Base-by-base conservation (phyloP, 352 stramenopile genomes). In the Phytophthora kernoviae region DNA sequence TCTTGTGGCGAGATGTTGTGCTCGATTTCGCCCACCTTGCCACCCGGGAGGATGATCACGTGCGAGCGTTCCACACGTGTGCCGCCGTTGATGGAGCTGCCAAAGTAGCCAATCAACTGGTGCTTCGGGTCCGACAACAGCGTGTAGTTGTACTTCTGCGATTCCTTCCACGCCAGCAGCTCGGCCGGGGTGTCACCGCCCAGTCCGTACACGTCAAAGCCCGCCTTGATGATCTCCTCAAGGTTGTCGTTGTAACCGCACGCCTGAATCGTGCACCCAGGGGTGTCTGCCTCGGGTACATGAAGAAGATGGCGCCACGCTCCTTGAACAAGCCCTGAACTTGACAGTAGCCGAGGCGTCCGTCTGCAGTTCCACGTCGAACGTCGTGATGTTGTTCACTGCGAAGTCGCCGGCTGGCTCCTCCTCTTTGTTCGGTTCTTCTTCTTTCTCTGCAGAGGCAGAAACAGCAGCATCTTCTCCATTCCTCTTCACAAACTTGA, bases 161-260 rank as follows among this genome's bases (percentile, higher is more conserved):
- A 83, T 40, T 81, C 61, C 62, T 93, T 93, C 87, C 85, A 96
- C 53, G 73, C 73, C 27, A 71, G 61, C n/a, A 94, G 70, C 56
- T 92, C 79, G 14, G 58, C 66, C 0, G 87, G 84, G 12, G 76
- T 75, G 64, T 96, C 87, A 1, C 64, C 83, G 32, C 84, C 85
- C n/a, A 94, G 70, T 2, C 81, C 85, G 69, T 87, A 96, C 36
- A 94, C 84, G 44, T 93, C 79, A 51, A 89, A 96, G 30, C 85
- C 87, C 0, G 81, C 81, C 20, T 73, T 73, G 47, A 81, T 87
- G 59, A 96, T 90, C 50, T 78, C 68, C 40, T 86, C 73, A 37
- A 93, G 65, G 66, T 93, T 79, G 70, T 93, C 81, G 58, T 93
- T 93, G 70, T 91, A 96, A 17, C 84, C 85, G 27, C 84, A 93